phyloP scores from a whole-genome alignment of 306 rosid species.

The Cucumis cinereus region DNA sequence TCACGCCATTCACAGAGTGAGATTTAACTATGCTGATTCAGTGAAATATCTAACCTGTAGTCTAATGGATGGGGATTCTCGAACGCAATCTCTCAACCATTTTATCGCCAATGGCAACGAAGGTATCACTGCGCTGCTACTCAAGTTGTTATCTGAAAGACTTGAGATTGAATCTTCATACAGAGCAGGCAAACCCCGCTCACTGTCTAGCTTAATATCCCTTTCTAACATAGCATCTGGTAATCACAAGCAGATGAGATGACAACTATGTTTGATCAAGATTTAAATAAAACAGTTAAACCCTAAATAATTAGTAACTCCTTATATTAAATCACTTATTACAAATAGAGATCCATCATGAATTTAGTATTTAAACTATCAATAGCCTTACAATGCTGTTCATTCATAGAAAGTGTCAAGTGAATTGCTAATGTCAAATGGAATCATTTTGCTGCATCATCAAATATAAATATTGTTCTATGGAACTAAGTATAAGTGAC shows the following conservation, averaged over 20 bases:
- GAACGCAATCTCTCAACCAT: conserved; percentile 58
- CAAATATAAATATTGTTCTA: background rate
- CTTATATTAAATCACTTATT: background rate
- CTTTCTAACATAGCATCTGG: conserved; percentile 16
- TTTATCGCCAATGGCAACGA: conserved; percentile 58
- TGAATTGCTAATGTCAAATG: background rate
- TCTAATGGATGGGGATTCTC: conserved; percentile 45
- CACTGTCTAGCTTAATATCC: conserved; percentile 21
- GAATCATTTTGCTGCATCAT: background rate
- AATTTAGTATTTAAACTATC: background rate
- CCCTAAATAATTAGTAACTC: background rate
- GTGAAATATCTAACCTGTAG: conserved; percentile 30
- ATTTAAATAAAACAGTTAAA: conserved; percentile 8
- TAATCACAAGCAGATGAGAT: conserved; percentile 22
- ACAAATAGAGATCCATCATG: background rate
- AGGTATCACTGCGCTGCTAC: conserved; percentile 56
- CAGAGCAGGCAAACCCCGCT: conserved; percentile 26
- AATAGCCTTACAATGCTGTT: background rate
- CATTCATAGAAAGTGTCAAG: background rate
- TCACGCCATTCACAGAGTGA: background rate
- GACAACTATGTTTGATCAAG: background rate
- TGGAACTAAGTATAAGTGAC: background rate
- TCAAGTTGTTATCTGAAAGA: conserved; percentile 11
- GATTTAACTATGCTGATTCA: background rate
- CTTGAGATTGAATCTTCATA: conserved; percentile 23